Base-by-base conservation (phyloP, 1,284 basidiomycete genomes). In the Heterobasidion occidentale region DNA sequence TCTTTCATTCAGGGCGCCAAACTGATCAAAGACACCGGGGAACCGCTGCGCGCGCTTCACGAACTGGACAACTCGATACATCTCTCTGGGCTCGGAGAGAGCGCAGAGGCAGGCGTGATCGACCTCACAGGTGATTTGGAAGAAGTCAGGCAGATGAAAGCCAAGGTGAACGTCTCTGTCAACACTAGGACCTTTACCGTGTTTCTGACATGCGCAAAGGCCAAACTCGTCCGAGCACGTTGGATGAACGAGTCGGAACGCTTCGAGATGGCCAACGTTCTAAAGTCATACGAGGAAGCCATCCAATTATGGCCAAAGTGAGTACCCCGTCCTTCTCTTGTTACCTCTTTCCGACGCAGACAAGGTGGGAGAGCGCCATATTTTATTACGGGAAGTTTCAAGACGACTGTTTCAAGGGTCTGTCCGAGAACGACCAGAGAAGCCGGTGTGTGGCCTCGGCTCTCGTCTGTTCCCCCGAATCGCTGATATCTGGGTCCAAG, bases 221-320 rank as follows among this genome's bases (percentile, higher is more conserved):
- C 92, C 3, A 80, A 88, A 56, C 77, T 96, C 27, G 77, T 98
- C n/a, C 86, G 89, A 36, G 94, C 94, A 8, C 83, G 93, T 9
- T 98, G 97, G 91, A 91, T 94, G 80, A 83, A 88, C 54, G 94
- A 97, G 58, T 90, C 92, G 0, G 94, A 90, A 59, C 80, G 97
- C 47, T 90, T 86, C 65, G 88, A 90, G n/a, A 70, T 74, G 15
- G 81, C 80, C 46, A 74, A 82, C 9, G 83, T 96, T 12, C 76
- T 84, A 55, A 77, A 74, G 47, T 73, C 80, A 33, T 90, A 88
- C 68, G 69, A 74, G 20, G 71, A 79, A 35, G 86, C 86, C 0
- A 75, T 80, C 5, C 73, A 76, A 45, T 67, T 85, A 27, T 79
- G 79, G 56, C 73, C 77, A 12, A 77, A 79, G 90, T 90, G 61